These are phyloP conservation scores for Acanthamoeba sp. DNA, from an alignment of 208 protist species.

Conservation along the genomic window DNA sequence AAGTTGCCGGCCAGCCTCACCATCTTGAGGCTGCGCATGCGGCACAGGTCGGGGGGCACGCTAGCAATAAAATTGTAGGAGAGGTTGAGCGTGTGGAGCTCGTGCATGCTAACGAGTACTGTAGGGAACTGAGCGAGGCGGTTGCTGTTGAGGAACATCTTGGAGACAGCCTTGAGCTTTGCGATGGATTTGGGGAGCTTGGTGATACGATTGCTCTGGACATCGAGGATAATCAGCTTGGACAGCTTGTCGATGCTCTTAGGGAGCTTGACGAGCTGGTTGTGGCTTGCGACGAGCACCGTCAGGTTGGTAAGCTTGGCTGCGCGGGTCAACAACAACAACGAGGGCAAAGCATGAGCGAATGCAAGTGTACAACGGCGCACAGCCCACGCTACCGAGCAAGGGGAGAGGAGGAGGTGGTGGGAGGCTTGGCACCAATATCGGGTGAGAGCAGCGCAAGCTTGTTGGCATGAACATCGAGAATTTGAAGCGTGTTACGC, in stretches of 20 bases:
- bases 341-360: not conserved
- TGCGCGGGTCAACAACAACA: not conserved
- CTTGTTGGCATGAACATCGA: constrained; percentile 61
- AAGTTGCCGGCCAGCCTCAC: constrained; percentile 59
- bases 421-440: not conserved
- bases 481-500: constrained; percentile 53
- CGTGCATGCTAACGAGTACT: not conserved
- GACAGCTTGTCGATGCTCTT: constrained; percentile 50
- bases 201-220: constrained; percentile 51
- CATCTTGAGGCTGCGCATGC: constrained; percentile 62
- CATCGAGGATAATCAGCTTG: constrained; percentile 65
- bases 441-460: not conserved
- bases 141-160: constrained; percentile 65
- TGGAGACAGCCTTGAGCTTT: constrained; percentile 47
- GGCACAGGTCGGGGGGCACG: constrained; percentile 38
- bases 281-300: constrained; percentile 66
- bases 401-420: not conserved
- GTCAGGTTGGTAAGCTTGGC: constrained; percentile 67
- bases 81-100: constrained; percentile 66
- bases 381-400: not conserved
- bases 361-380: not conserved
- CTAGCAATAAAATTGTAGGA: constrained; percentile 59
- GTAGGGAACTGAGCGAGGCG: constrained; percentile 41
- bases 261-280: constrained; percentile 36
- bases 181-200: constrained; percentile 51